Evolutionary conservation across 257 asterid species (phyloP), one percentile per base, ranked within the genome.

Genomic region (Capsicum pubescens): DNA sequence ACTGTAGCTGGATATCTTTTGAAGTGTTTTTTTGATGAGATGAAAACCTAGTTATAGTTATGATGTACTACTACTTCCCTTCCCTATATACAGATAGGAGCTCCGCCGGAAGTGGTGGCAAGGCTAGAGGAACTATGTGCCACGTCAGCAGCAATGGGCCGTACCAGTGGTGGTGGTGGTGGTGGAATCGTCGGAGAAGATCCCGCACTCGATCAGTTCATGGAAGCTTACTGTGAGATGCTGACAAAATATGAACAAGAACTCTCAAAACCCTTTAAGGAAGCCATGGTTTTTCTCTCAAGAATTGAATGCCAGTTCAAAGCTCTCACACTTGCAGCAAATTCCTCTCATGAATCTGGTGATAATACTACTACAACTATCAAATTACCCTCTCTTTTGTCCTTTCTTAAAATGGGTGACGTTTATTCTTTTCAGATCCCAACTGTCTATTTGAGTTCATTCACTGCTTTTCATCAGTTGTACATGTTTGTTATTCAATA

Each of bases 191-290:
- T 96, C 0, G 98, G 98, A 0, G 95, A 92, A 83, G 99, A 96
- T 90, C 98, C 99, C 67, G 97, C 91, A 68, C 89, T 96, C 10
- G 99, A 96, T 82, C 99, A 94, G 83, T 96, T 96, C 87, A 96
- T 96, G 99, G 99, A 96, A 83, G 98, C 98, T 0, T 96, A 96
- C 83, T 96, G 99, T 85, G 99, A 96, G 85, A 96, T 96, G 98
- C 92, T 96, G 86, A 89, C 67, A 0, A 96, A 96, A 67, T 96
- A 94, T 82, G 98, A 94, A 60, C 98, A 94, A 86, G 99, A 96
- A 72, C 97, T 96, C 39, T 89, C 98, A 1, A 96, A 96, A 87
- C 99, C 99, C 89, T 93, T 93, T 83, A 91, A 91, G 79, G 99
- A 94, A 85, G 99, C 99, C 87, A 96, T 94, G 98, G 87, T 93